phyloP scores from a whole-genome alignment of 768 basidiomycete genomes.

The Lentinula sp. region DNA sequence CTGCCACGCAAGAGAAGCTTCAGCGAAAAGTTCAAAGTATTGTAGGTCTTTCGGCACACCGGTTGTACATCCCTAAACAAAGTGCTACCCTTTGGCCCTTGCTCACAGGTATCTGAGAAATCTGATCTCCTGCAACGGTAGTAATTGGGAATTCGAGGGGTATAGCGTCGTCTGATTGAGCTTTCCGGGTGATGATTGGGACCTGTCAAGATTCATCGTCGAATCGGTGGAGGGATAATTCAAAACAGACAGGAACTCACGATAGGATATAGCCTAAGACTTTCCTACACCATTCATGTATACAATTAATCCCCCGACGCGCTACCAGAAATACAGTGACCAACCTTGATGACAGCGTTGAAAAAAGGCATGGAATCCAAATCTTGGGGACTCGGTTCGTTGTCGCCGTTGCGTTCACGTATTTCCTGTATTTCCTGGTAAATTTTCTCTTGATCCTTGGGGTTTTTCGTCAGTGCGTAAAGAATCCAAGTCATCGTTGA shows the following conservation, averaged over 20 bases:
- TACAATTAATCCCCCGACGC: no score
- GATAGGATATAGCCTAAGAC: constrained; percentile 25
- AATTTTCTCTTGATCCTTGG: constrained; percentile 52
- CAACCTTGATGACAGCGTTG: constrained; percentile 17
- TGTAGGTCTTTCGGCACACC: not conserved
- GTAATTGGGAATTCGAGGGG: constrained; percentile 52
- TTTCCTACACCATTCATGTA: constrained; percentile 17
- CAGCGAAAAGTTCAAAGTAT: no score
- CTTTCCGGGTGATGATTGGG: not conserved
- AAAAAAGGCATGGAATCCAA: constrained; percentile 27
- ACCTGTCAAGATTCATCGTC: not conserved
- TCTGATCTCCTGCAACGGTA: constrained; percentile 34
- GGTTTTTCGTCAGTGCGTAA: constrained; percentile 53
- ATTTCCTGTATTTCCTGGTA: constrained; percentile 46
- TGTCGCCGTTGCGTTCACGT: constrained; percentile 7
- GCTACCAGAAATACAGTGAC: not conserved
- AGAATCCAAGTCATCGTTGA: constrained; percentile 55
- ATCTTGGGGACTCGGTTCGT: constrained; percentile 17
- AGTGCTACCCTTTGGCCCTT: constrained; percentile 44
- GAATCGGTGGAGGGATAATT: not conserved
- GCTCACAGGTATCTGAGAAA: constrained; percentile 43
- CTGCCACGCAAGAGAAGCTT: not conserved
- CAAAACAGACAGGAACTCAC: constrained; percentile 1
- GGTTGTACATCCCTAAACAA: constrained; percentile 48
- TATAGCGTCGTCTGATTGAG: constrained; percentile 41